These are phyloP conservation scores for Ogataea ramenticola DNA, from an alignment of 805 yeast genomes.

Conservation along the genomic window DNA sequence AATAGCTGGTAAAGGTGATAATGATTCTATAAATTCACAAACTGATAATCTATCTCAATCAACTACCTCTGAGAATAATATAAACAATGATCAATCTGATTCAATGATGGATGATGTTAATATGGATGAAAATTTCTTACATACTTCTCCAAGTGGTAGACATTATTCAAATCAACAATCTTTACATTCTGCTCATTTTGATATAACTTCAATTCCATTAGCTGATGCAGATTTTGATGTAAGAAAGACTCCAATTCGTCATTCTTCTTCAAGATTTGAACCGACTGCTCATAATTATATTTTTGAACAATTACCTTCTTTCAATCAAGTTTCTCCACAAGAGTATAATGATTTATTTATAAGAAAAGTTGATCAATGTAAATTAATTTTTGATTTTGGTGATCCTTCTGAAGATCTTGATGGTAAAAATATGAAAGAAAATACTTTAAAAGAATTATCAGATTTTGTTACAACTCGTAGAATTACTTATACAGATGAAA, in stretches of 20 bases:
- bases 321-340: slow-evolving; percentile 76
- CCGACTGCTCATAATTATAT: slow-evolving; percentile 57
- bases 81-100: background rate
- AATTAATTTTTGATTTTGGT: slow-evolving; percentile 85
- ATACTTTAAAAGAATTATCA: slow-evolving; percentile 81
- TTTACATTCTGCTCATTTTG: slow-evolving; percentile 24
- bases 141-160: background rate
- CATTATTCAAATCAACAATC: no score
- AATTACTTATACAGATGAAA: slow-evolving; percentile 81
- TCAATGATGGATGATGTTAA: background rate
- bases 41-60: no score
- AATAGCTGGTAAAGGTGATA: background rate
- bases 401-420: slow-evolving; percentile 89
- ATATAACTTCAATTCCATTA: slow-evolving; percentile 30
- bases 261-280: slow-evolving; percentile 87
- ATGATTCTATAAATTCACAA: background rate
- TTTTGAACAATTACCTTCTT: slow-evolving; percentile 71
- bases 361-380: slow-evolving; percentile 90
- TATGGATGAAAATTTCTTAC: background rate
- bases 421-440: slow-evolving; percentile 87
- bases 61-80: no score
- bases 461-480: slow-evolving; percentile 80
- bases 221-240: slow-evolving; percentile 72
- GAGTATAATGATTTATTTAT: slow-evolving; percentile 75
- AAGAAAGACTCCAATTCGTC: slow-evolving; percentile 77